Evolutionary conservation across 768 basidiomycete genomes (phyloP).

Genomic region (Leccinum olivaceopallidum): DNA sequence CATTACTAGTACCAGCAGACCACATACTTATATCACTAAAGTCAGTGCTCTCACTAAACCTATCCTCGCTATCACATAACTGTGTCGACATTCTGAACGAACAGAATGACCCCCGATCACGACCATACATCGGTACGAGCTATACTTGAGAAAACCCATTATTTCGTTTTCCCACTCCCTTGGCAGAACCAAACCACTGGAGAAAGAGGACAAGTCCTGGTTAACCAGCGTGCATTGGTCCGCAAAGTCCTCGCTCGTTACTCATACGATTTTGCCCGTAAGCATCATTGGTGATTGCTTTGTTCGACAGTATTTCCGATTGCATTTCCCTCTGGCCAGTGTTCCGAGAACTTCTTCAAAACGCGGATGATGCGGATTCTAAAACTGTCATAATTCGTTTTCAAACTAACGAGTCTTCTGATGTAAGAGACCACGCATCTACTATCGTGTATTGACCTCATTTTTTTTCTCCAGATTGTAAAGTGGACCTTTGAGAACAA

Average conservation of each 20-base stretch:
- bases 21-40: too few relatives aligned
- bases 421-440: constrained; percentile 26
- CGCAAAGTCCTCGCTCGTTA: constrained; percentile 96
- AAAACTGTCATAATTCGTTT: constrained; percentile 75
- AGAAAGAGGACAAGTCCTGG: constrained; percentile 70
- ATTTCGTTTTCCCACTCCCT: not conserved
- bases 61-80: too few relatives aligned
- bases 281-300: constrained; percentile 2
- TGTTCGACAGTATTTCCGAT: constrained; percentile 34
- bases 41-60: too few relatives aligned
- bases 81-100: too few relatives aligned
- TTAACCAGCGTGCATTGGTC: constrained; percentile 90
- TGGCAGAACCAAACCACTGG: constrained; percentile 71
- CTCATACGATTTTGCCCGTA: constrained; percentile 85
- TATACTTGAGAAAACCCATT: too few relatives aligned
- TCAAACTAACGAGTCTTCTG: constrained; percentile 44
- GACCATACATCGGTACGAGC: too few relatives aligned
- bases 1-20: constrained; percentile 28
- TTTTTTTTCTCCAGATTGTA: constrained; percentile 22
- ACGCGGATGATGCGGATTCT: constrained; percentile 41
- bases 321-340: constrained; percentile 52
- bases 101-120: too few relatives aligned
- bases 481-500: constrained; percentile 32
- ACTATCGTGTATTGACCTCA: not conserved
- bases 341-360: constrained; percentile 30